Evolutionary conservation across 164 flowering plant species (phyloP).

Genomic region (Stephania cephalantha): DNA sequence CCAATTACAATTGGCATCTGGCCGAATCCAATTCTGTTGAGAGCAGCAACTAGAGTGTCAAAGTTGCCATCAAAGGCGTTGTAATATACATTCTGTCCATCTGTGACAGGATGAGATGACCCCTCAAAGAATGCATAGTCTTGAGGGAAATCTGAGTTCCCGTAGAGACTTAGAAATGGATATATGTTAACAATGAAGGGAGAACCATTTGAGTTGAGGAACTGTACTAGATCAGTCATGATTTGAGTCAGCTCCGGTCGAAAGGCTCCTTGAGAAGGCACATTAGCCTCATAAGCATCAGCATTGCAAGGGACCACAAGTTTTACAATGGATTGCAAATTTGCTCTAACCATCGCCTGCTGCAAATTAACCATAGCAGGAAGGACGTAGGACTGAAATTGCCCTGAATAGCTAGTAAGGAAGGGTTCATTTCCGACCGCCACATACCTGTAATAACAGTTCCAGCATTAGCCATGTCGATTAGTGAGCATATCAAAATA

Average conservation of each 20-base stretch:
- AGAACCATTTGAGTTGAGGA: conserved; percentile 78
- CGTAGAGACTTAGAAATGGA: conserved; percentile 84
- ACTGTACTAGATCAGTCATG: conserved; percentile 69
- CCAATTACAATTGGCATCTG: conserved; percentile 82
- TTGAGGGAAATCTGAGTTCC: conserved; percentile 74
- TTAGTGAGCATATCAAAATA: not conserved
- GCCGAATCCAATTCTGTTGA: conserved; percentile 60
- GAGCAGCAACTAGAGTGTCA: conserved; percentile 86
- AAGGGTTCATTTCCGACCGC: conserved; percentile 98
- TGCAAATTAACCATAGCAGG: conserved; percentile 83
- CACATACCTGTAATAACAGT: conserved; percentile 54
- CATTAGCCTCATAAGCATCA: conserved; percentile 77
- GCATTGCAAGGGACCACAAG: conserved; percentile 94
- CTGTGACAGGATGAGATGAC: conserved; percentile 60
- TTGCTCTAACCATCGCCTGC: conserved; percentile 66
- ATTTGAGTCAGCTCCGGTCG: conserved; percentile 70
- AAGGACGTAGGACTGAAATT: conserved; percentile 54
- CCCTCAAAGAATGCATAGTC: conserved; percentile 93
- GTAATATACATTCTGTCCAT: conserved; percentile 65
- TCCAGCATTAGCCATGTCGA: not conserved
- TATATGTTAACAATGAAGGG: conserved; percentile 93
- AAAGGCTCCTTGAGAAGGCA: conserved; percentile 87
- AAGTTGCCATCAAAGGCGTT: conserved; percentile 89
- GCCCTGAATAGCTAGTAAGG: conserved; percentile 71
- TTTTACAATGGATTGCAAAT: conserved; percentile 62